Base-by-base conservation (phyloP, 495 filamentous ascomycete species). In the Lepidopterella palustris region DNA sequence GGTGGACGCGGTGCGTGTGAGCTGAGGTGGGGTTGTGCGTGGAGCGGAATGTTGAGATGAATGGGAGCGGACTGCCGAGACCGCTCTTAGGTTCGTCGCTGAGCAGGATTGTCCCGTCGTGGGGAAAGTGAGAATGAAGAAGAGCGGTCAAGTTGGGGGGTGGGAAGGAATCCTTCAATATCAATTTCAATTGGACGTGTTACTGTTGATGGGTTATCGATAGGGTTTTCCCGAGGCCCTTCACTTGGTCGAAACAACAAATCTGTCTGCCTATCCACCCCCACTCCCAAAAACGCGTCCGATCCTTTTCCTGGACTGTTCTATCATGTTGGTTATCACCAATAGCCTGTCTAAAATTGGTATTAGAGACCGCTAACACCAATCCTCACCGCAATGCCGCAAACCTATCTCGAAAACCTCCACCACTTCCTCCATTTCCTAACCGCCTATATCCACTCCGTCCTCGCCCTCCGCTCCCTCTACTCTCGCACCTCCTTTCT, bases 371-470 rank as follows among this genome's bases (percentile, higher is more conserved):
- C 35, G 3, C 35, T 18, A 10, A 4, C 47, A 18, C 45, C 15
- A 31, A 35, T 42, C 11, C 9, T 4, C 51, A 55, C 61, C 42
- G 58, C 71, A 10, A 62, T 71, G 31, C 53, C 76, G 5, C 61
- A 68, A 23, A 78, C 75, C 53, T 78, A 73, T 57, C 63, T 75
- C 63, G 66, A 71, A 50, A 78, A 86, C 61, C 74, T 86, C 24
- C 70, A 73, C 31, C 79, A 82, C 28, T 86, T 91, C 72, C 75
- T 79, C 64, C 78, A 83, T 70, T 97, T 97, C 77, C 85, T 98
- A 47, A 89, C 83, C 57, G 85, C 93, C 42, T 85, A 88, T 63
- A 88, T 92, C 69, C 93, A 98, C 77, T 93, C 92, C 66, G 89
- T 97, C 69, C 84, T 98, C 61, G 95, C 89, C 76, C 83, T 92